Conservation (phyloP, 106 monocot species). For the Agapanthus africanus region DNA sequence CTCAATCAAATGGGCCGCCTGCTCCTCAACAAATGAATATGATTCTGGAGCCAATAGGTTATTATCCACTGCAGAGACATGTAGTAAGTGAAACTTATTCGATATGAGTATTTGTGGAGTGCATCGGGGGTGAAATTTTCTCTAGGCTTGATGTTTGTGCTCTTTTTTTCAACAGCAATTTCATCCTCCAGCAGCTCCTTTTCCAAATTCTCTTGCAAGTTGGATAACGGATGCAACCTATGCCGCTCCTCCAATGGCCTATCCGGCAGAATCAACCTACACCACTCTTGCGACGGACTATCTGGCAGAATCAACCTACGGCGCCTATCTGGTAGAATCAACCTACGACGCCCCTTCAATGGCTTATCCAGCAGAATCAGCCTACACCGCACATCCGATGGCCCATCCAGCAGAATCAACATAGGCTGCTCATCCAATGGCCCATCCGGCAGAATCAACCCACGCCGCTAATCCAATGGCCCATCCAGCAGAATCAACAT, state of each 20-base stretch:
- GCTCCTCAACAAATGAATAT: slow-evolving; percentile 25
- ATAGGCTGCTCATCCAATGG: too few relatives aligned
- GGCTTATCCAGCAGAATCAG: too few relatives aligned
- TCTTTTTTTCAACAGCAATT: slow-evolving; percentile 43
- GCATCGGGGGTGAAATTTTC: background rate
- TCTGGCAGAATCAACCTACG: slow-evolving; percentile 42
- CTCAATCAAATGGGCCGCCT: slow-evolving; percentile 50
- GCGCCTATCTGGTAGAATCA: too few relatives aligned
- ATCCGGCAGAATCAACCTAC: too few relatives aligned
- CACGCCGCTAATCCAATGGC: too few relatives aligned
- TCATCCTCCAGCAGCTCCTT: slow-evolving; percentile 30
- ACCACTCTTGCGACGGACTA: too few relatives aligned
- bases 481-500: too few relatives aligned
- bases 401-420: too few relatives aligned
- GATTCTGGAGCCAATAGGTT: slow-evolving; percentile 35
- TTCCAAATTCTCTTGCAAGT: slow-evolving; percentile 37
- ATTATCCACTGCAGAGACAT: slow-evolving; percentile 48
- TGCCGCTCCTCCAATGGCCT: slow-evolving; percentile 28
- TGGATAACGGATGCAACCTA: slow-evolving; percentile 45
- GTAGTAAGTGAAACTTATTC: slow-evolving; percentile 3
- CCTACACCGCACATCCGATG: too few relatives aligned
- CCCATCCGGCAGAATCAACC: too few relatives aligned
- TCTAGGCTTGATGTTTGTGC: background rate
- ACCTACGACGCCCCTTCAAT: too few relatives aligned
- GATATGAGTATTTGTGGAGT: slow-evolving; percentile 14